phyloP scores from a whole-genome alignment of 2,329 filamentous ascomycete genomes.

The Diaporthe sp. region DNA sequence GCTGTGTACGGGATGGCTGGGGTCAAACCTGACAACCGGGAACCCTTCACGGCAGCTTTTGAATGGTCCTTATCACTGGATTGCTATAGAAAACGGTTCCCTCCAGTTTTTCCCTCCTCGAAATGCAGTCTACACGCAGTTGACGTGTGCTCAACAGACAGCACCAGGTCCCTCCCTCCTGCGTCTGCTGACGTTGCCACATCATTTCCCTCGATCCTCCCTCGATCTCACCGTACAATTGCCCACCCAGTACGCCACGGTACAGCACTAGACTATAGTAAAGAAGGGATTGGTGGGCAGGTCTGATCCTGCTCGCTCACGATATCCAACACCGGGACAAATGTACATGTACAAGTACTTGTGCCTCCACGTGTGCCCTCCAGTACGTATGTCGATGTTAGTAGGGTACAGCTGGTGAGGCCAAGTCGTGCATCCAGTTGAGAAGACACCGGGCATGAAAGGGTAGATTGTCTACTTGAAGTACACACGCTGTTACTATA shows the following conservation, averaged over 20 bases:
- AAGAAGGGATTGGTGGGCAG: neutral
- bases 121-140: neutral
- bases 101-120: neutral
- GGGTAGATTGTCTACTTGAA: no score
- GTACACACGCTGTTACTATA: neutral
- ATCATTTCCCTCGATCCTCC: slow-evolving; percentile 13
- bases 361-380: neutral
- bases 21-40: neutral
- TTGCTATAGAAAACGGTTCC: neutral
- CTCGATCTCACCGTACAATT: neutral
- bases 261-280: slow-evolving; percentile 1
- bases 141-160: slow-evolving; percentile 6
- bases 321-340: neutral
- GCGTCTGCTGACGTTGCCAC: slow-evolving; percentile 19
- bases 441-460: no score
- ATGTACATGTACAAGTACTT: neutral
- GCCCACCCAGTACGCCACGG: neutral
- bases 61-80: neutral
- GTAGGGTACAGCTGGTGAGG: neutral
- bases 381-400: neutral
- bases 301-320: neutral
- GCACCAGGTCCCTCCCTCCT: slow-evolving; percentile 12
- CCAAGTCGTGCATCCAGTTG: neutral
- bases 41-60: neutral
- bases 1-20: neutral